Percentiles rank a stretch among this genome's conserved stretches.
phyloP scores from a whole-genome alignment of 78 protist species.

The Guillardia theta region DNA sequence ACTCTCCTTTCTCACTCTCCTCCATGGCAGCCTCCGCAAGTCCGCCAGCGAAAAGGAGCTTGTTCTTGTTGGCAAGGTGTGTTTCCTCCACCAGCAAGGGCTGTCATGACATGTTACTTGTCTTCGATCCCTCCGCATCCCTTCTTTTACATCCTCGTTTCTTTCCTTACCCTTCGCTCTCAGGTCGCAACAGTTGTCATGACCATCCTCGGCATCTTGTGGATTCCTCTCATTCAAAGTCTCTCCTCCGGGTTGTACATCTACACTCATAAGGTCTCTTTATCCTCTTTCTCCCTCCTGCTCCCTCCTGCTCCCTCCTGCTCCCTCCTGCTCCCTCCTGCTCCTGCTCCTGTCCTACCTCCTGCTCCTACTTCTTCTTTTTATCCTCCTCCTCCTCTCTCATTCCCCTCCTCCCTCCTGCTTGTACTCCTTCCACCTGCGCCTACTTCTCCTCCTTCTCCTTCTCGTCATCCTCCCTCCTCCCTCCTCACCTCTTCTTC shows the following conservation, averaged over 20 bases:
- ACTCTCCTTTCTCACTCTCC: too few relatives aligned
- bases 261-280: constrained; percentile 29
- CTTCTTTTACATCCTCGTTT: too few relatives aligned
- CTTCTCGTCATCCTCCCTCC: neutral
- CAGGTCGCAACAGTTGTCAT: neutral
- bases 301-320: neutral
- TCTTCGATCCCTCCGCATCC: too few relatives aligned
- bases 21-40: neutral
- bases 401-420: neutral
- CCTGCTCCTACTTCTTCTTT: neutral
- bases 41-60: neutral
- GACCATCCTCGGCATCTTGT: constrained; percentile 18
- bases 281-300: neutral
- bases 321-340: neutral
- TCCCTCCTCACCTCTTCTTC: neutral
- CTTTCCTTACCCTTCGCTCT: too few relatives aligned
- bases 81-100: too few relatives aligned
- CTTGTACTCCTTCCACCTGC: neutral
- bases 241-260: constrained; percentile 24
- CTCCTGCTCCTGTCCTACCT: neutral
- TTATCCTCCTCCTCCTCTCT: neutral
- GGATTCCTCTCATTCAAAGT: constrained; percentile 49
- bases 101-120: too few relatives aligned
- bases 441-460: neutral
- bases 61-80: neutral